These are phyloP conservation scores for Alnus glutinosa DNA, from an alignment of 306 rosid species.

Conservation along the genomic window DNA sequence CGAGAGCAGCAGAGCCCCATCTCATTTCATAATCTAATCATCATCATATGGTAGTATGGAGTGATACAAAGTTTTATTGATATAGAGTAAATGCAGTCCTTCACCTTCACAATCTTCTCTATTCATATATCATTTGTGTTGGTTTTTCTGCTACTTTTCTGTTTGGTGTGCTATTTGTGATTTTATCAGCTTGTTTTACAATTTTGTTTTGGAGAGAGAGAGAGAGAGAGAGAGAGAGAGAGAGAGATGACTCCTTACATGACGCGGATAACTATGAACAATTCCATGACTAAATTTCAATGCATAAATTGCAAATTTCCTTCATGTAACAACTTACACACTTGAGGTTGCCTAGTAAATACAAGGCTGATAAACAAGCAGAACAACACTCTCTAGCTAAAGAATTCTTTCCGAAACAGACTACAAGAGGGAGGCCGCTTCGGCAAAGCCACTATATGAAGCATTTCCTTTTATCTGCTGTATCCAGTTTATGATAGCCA, in stretches of 20 bases:
- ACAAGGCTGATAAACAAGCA: conserved; percentile 1
- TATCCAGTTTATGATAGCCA: conserved; percentile 45
- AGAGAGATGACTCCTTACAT: neutral
- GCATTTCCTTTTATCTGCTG: neutral
- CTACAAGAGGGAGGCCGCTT: neutral
- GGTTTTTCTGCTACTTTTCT: neutral
- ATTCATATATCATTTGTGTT: neutral
- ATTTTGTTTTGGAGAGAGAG: neutral
- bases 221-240: neutral
- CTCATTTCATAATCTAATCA: neutral
- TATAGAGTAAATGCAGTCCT: neutral
- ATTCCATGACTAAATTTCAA: neutral
- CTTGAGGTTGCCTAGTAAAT: neutral
- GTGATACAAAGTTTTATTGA: neutral
- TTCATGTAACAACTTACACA: conserved; percentile 20
- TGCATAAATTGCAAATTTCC: conserved; percentile 6
- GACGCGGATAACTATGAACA: neutral
- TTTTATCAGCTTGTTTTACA: neutral
- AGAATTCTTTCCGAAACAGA: conserved; percentile 1
- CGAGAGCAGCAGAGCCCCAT: neutral
- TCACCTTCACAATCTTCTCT: neutral
- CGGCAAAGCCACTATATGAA: neutral
- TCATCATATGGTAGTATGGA: neutral
- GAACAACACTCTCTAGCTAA: conserved; percentile 1
- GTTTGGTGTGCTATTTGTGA: neutral